Percentiles rank a stretch among this genome's conserved stretches.
phyloP scores from a whole-genome alignment of 805 yeast species.

The Clavispora vitiphila region DNA sequence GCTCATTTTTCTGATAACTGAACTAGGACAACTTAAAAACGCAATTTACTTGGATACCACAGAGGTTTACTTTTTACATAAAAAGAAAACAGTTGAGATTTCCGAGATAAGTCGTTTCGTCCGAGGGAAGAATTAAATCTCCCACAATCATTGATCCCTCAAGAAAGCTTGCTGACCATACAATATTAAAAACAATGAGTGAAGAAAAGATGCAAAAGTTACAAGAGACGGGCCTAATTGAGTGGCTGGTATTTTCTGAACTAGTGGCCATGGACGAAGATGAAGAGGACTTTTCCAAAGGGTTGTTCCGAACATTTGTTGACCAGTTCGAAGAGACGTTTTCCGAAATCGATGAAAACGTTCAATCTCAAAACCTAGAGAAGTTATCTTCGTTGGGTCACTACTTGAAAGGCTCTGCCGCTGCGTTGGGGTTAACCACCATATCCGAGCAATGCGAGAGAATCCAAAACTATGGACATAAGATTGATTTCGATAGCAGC shows the following conservation, averaged over 20 bases:
- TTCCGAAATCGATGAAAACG: slow-evolving; percentile 57
- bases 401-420: slow-evolving; percentile 91
- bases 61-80: background rate
- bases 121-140: background rate
- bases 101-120: background rate
- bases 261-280: slow-evolving; percentile 94
- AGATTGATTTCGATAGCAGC: slow-evolving; percentile 30
- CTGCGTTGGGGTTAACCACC: slow-evolving; percentile 80
- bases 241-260: slow-evolving; percentile 86
- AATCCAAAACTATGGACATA: slow-evolving; percentile 83
- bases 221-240: slow-evolving; percentile 62
- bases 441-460: slow-evolving; percentile 88
- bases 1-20: background rate
- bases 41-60: background rate
- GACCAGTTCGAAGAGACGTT: slow-evolving; percentile 87
- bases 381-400: slow-evolving; percentile 79
- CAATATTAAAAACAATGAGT: slow-evolving; percentile 4
- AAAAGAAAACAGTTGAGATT: background rate
- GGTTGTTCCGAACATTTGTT: slow-evolving; percentile 75
- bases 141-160: background rate
- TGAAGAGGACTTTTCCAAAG: slow-evolving; percentile 81
- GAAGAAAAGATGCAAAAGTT: slow-evolving; percentile 18
- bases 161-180: too few relatives aligned
- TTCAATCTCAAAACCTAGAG: slow-evolving; percentile 44
- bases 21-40: background rate